Conservation (phyloP, 106 monocot species). For the Hemerocallis citrina region DNA sequence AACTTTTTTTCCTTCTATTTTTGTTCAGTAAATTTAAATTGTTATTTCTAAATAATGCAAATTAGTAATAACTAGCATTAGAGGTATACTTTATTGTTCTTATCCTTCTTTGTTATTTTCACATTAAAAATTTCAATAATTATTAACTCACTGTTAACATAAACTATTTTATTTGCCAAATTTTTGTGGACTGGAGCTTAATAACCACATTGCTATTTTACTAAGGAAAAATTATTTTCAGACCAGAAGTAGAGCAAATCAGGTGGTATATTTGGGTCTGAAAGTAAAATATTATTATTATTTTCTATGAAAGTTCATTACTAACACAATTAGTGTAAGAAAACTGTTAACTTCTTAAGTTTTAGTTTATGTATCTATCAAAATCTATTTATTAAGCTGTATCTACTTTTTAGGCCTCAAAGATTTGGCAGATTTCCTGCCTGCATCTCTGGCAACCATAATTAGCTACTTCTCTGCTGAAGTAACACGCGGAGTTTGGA, state of each 20-base stretch:
- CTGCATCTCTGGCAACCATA: constrained; percentile 85
- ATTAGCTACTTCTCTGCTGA: constrained; percentile 94
- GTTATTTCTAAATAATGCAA: too few relatives aligned
- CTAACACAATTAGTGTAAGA: background rate
- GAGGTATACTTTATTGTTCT: background rate
- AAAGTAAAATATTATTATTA: too few relatives aligned
- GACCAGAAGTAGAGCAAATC: background rate
- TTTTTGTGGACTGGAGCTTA: too few relatives aligned
- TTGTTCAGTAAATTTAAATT: too few relatives aligned
- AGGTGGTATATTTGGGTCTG: background rate
- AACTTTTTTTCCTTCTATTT: too few relatives aligned
- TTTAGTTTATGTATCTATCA: background rate
- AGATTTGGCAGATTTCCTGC: constrained; percentile 86
- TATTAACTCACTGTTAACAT: background rate
- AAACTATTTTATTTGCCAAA: background rate
- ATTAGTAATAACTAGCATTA: too few relatives aligned
- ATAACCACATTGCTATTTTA: background rate
- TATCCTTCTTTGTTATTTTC: background rate
- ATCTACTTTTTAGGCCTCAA: constrained; percentile 65
- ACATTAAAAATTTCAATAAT: background rate
- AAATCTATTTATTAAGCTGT: background rate
- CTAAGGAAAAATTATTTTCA: background rate
- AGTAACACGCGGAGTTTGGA: constrained; percentile 93
- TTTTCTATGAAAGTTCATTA: too few relatives aligned
- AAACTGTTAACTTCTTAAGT: background rate